Conservation (phyloP, 1,284 basidiomycete species). For the Sanghuangporus baumii region DNA sequence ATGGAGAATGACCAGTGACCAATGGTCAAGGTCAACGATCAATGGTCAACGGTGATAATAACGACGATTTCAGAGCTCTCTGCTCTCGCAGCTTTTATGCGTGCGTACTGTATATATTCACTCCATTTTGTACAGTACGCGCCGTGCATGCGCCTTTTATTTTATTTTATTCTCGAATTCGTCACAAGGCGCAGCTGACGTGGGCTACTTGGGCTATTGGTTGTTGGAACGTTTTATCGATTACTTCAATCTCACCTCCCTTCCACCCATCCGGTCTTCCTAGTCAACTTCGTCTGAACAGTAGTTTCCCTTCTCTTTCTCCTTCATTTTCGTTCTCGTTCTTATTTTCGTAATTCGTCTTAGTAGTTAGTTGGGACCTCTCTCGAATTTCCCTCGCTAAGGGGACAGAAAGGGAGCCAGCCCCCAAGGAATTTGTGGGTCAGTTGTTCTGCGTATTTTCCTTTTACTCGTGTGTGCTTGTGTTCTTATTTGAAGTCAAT, state of each 20-base stretch:
- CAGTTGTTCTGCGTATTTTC: no score
- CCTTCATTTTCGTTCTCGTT: not conserved
- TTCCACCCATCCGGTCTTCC: constrained; percentile 5
- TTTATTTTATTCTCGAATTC: constrained; percentile 5
- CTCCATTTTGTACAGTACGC: constrained; percentile 8
- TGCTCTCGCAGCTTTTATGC: constrained; percentile 15
- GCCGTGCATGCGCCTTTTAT: constrained; percentile 18
- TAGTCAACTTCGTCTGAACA: not conserved
- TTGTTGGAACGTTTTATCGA: constrained; percentile 47
- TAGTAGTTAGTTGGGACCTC: not conserved
- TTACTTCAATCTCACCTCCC: constrained; percentile 24
- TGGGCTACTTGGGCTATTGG: constrained; percentile 53
- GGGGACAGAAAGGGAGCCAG: no score
- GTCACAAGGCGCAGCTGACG: constrained; percentile 18
- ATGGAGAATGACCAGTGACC: constrained; percentile 34
- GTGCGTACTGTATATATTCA: constrained; percentile 16
- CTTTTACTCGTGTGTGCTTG: no score
- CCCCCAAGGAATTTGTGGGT: no score
- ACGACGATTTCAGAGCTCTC: constrained; percentile 28
- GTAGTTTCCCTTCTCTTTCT: not conserved
- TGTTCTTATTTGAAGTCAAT: no score
- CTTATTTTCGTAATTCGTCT: constrained; percentile 5
- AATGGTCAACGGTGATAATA: not conserved
- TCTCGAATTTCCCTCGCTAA: not conserved
- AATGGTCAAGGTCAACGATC: not conserved